phyloP scores from a whole-genome alignment of 2,329 filamentous ascomycete species.

The Penicillium corylophilum region DNA sequence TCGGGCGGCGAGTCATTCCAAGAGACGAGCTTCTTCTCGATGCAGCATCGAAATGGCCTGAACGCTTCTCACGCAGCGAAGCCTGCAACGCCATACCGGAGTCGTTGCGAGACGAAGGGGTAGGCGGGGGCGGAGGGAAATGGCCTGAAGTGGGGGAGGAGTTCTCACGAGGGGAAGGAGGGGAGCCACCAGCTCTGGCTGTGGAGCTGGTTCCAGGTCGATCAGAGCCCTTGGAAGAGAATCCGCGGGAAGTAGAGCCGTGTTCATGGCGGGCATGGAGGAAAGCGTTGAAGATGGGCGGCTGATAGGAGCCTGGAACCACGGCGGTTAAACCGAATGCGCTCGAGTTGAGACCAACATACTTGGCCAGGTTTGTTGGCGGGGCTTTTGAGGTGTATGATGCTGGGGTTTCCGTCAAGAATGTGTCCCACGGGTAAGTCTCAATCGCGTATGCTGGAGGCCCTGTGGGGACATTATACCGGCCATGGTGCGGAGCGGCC shows the following conservation, averaged over 20 bases:
- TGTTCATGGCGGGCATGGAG: constrained; percentile 69
- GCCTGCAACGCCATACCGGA: constrained; percentile 85
- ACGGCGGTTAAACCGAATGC: constrained; percentile 71
- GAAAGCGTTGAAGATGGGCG: constrained; percentile 89
- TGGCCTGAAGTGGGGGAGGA: constrained; percentile 79
- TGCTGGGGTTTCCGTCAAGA: constrained; percentile 79
- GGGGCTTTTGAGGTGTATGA: constrained; percentile 73
- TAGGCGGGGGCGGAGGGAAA: constrained; percentile 74
- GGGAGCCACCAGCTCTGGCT: constrained; percentile 48
- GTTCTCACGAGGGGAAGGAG: constrained; percentile 57
- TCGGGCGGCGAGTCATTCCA: constrained; percentile 67
- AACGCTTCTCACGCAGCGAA: constrained; percentile 88
- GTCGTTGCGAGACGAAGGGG: constrained; percentile 83
- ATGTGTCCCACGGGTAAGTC: constrained; percentile 85
- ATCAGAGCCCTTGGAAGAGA: constrained; percentile 52
- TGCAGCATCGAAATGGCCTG: constrained; percentile 80
- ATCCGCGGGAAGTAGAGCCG: constrained; percentile 40
- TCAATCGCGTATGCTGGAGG: constrained; percentile 92
- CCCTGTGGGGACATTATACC: constrained; percentile 81
- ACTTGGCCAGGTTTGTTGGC: constrained; percentile 74
- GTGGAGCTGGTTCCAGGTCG: constrained; percentile 73
- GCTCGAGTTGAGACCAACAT: constrained; percentile 84
- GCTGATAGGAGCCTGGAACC: constrained; percentile 50
- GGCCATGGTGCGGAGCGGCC: constrained; percentile 84
- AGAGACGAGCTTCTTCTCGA: constrained; percentile 94